Percentiles rank a stretch among this genome's conserved stretches.
These are phyloP conservation scores for Penicillium sp. DNA, from an alignment of 2,329 filamentous ascomycete species.

Conservation along the genomic window DNA sequence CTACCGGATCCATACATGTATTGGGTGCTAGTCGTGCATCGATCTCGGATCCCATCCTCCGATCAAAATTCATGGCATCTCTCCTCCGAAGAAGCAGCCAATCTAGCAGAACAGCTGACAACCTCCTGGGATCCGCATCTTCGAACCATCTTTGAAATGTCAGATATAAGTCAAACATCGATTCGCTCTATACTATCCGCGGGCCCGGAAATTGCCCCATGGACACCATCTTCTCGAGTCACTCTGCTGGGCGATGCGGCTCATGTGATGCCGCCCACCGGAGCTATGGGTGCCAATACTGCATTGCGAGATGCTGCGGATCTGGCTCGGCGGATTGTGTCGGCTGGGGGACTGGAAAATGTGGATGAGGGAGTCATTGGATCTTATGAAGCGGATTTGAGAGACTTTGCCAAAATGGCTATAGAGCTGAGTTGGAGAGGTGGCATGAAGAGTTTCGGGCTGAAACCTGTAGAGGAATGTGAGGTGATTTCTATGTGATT, in stretches of 20 bases:
- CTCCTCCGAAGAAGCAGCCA: constrained; percentile 16
- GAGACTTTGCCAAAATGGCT: constrained; percentile 23
- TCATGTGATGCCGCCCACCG: constrained; percentile 53
- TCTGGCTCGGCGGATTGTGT: constrained; percentile 32
- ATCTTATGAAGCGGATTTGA: constrained; percentile 24
- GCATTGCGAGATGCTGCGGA: constrained; percentile 40
- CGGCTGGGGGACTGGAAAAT: constrained; percentile 7
- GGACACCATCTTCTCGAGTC: constrained; percentile 33
- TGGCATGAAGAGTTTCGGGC: constrained; percentile 26
- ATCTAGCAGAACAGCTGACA: constrained; percentile 25
- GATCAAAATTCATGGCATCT: constrained; percentile 15
- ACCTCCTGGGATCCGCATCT: constrained; percentile 29
- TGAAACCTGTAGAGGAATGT: constrained; percentile 25
- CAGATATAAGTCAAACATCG: constrained; percentile 35
- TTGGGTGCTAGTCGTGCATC: constrained; percentile 24
- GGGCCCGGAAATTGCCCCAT: constrained; percentile 33
- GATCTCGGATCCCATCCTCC: constrained; percentile 11
- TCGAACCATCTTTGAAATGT: constrained; percentile 30
- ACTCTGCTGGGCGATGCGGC: constrained; percentile 52
- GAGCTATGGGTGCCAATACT: constrained; percentile 52
- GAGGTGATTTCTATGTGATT: constrained; percentile 14
- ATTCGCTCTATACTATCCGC: constrained; percentile 39
- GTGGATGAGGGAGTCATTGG: constrained; percentile 9
- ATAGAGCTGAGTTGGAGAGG: constrained; percentile 27
- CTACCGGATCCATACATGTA: constrained; percentile 31